These are phyloP conservation scores for Carallia brachiata DNA, from an alignment of 345 rosid species.

Conservation along the genomic window DNA sequence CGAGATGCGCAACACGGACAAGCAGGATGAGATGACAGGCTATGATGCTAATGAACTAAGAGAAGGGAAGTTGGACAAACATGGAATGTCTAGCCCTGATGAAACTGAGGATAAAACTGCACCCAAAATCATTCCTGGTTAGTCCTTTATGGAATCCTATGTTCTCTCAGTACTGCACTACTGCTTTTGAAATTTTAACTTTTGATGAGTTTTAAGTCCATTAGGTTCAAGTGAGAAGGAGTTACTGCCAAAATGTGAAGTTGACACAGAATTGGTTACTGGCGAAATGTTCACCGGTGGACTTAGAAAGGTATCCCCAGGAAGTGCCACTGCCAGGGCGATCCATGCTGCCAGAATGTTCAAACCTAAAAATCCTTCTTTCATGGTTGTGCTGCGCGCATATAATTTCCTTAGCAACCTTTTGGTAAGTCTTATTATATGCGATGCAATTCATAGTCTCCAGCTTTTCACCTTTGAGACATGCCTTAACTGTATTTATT, in stretches of 20 bases:
- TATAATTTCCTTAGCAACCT: slow-evolving; percentile 17
- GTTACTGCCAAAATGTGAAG: background rate
- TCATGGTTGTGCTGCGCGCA: slow-evolving; percentile 31
- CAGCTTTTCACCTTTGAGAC: background rate
- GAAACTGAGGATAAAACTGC: slow-evolving; percentile 18
- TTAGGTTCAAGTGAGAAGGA: slow-evolving; percentile 16
- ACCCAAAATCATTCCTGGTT: slow-evolving; percentile 21
- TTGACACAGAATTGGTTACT: slow-evolving; percentile 18
- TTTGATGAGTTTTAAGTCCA: background rate
- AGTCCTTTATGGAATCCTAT: slow-evolving; percentile 12
- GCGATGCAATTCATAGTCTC: background rate
- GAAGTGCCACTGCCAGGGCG: slow-evolving; percentile 30
- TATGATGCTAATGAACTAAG: slow-evolving; percentile 1
- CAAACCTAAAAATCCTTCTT: slow-evolving; percentile 39
- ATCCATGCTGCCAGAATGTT: slow-evolving; percentile 30
- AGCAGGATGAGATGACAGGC: slow-evolving; percentile 8
- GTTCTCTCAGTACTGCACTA: background rate
- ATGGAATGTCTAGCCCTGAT: background rate
- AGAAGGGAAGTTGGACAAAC: background rate
- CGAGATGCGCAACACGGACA: slow-evolving; percentile 20
- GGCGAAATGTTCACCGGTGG: slow-evolving; percentile 4
- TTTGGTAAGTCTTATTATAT: slow-evolving; percentile 13
- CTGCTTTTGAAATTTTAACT: background rate
- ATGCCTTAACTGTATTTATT: background rate
- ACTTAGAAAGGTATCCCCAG: slow-evolving; percentile 20